Evolutionary conservation across 169 alveolate species (phyloP).

Genomic region (Babesia bigemina): DNA sequence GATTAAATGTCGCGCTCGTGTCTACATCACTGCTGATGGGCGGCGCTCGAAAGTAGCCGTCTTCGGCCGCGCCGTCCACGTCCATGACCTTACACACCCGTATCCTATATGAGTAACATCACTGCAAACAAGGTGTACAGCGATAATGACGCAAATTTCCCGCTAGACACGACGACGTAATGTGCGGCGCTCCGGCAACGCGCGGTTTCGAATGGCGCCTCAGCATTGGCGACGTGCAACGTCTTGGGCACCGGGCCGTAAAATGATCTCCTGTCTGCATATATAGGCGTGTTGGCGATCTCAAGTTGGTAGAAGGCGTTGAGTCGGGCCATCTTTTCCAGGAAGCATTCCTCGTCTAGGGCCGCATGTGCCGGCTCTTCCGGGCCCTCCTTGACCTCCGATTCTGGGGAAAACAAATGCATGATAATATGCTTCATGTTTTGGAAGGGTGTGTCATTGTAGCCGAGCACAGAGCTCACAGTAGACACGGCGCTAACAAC

Average conservation of each 20-base stretch:
- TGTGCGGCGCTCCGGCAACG: constrained; percentile 16
- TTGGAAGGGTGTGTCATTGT: neutral
- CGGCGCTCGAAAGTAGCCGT: constrained; percentile 14
- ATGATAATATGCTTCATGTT: neutral
- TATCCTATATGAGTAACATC: constrained; percentile 3
- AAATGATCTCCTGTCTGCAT: neutral
- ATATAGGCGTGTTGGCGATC: neutral
- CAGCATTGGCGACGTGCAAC: neutral
- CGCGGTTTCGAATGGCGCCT: constrained; percentile 13
- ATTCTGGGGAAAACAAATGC: neutral
- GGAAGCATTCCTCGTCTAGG: constrained; percentile 27
- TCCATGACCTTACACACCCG: constrained; percentile 31
- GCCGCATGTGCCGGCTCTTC: neutral
- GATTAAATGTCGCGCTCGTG: constrained; percentile 27
- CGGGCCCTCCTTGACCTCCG: neutral
- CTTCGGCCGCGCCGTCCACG: constrained; percentile 6
- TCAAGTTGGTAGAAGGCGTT: constrained; percentile 11
- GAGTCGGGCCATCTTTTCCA: constrained; percentile 3
- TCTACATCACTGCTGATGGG: constrained; percentile 42
- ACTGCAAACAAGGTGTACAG: neutral
- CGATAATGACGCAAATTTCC: neutral
- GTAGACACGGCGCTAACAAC: neutral
- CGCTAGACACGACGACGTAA: constrained; percentile 6
- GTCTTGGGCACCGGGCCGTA: constrained; percentile 11
- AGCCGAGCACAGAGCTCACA: neutral